Conservation (phyloP, 2,329 filamentous ascomycete species). For the Paecilomyces sp. region DNA sequence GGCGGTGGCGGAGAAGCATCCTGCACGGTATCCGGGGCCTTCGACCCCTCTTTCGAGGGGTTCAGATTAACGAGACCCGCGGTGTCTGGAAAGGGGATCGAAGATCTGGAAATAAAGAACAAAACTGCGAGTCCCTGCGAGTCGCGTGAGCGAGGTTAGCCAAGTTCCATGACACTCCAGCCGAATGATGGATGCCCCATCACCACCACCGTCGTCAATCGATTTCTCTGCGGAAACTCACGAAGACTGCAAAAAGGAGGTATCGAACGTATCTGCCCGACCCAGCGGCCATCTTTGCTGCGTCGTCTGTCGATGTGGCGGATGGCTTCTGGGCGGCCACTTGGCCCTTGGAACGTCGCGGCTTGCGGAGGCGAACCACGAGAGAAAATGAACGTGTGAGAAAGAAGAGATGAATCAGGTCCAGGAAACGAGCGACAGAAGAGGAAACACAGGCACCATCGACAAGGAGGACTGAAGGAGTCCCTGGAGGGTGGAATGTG, state of each 20-base stretch:
- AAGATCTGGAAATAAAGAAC: slow-evolving; percentile 71
- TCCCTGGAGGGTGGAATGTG: not conserved
- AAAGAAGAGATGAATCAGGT: not conserved
- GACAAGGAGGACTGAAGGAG: not conserved
- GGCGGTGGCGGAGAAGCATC: slow-evolving; percentile 7
- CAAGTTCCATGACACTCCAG: not conserved
- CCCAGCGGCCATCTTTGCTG: slow-evolving; percentile 19
- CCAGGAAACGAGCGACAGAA: not conserved
- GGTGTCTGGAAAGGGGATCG: slow-evolving; percentile 29
- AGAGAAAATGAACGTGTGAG: not conserved
- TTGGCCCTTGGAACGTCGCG: not conserved
- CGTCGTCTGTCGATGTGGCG: not conserved
- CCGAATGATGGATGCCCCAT: not conserved
- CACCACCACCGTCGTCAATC: not conserved
- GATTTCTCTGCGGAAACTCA: slow-evolving; percentile 41
- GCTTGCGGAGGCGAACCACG: not conserved
- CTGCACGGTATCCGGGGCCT: slow-evolving; percentile 18
- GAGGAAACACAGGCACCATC: not conserved
- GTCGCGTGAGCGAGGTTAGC: slow-evolving; percentile 10
- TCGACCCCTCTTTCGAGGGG: slow-evolving; percentile 14
- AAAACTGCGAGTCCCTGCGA: slow-evolving; percentile 59
- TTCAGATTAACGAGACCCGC: slow-evolving; percentile 15
- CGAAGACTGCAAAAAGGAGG: slow-evolving; percentile 74
- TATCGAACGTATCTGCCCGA: slow-evolving; percentile 44
- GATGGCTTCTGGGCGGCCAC: not conserved